Evolutionary conservation across 306 rosid species (phyloP), one percentile per base, ranked within the genome.

Genomic region (Cicer judaicum): DNA sequence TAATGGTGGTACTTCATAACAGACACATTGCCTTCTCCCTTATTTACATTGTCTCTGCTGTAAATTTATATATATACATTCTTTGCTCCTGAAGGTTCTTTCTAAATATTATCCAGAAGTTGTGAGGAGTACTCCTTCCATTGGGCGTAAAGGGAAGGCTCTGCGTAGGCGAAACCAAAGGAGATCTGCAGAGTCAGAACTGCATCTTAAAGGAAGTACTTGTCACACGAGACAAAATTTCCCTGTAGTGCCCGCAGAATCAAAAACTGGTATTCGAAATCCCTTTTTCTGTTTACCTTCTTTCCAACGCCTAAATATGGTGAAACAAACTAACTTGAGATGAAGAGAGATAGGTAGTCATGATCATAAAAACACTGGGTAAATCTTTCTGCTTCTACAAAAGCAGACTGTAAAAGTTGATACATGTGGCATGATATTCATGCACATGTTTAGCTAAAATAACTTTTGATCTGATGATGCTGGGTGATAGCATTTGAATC

Each of bases 71-170:
- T 24, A 15, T 44, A 11, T 48, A 47, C 15, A 4, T 50, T 63
- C 9, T 59, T 68, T 76, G 72, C 44, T 77, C 64, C 77, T 61
- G 76, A 75, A 93, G 98, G 87, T 91, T 87, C 94, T 94, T 70
- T 85, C 74, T 44, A 78, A 79, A 66, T 84, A 90, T 79, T 86
- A 88, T 81, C 97, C 96, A 0, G 88, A 94, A 74, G 81, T 91
- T 74, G 47, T 72, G 44, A 77, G 24, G 71, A 79, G 76, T 47
- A 83, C 81, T 79, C 96, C 90, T 65, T 91, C 96, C 60, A 85
- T 94, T 84, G 96, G 98, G 59, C 97, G 95, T 52, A 96, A 90
- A 80, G 97, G 98, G 81, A 94, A 94, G 88, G 91, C 97, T 83
- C 87, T 94, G 83, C 95, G 93, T 29, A 88, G 91, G 67, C 83